Percentiles rank a stretch among this genome's conserved stretches.
Evolutionary conservation across 2,329 filamentous ascomycete species (phyloP).

Genomic region (Corynespora cassiicola): DNA sequence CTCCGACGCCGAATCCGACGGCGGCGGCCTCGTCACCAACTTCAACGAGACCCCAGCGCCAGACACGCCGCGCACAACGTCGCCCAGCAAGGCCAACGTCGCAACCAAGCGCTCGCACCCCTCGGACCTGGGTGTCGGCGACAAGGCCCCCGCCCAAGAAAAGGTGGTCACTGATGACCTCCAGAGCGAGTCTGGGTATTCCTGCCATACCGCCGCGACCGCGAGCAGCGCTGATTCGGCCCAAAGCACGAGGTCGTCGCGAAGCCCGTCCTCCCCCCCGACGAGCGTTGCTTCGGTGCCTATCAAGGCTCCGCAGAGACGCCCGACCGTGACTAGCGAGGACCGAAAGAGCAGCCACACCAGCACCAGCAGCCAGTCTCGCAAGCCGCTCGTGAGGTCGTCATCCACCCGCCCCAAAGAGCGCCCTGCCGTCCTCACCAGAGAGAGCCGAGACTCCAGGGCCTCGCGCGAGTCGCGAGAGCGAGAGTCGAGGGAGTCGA

Average conservation of each 20-base stretch:
- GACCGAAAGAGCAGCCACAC: conserved; percentile 22
- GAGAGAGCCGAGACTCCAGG: no score
- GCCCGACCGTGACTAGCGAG: conserved; percentile 24
- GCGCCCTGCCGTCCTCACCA: no score
- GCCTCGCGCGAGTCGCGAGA: no score
- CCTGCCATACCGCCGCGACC: conserved; percentile 62
- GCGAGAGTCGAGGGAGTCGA: no score
- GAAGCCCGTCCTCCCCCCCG: conserved; percentile 31
- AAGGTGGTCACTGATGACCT: conserved; percentile 50
- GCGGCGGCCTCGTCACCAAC: conserved; percentile 26
- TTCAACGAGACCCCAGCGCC: conserved; percentile 50
- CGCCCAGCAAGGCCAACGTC: conserved; percentile 59
- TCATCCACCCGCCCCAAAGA: no score
- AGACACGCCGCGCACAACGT: conserved; percentile 34
- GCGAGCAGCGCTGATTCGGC: conserved; percentile 60
- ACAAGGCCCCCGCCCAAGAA: conserved; percentile 31
- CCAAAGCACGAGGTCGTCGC: conserved; percentile 45
- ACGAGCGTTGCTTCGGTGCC: conserved; percentile 22
- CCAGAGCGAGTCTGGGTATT: conserved; percentile 68
- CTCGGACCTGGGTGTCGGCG: conserved; percentile 40
- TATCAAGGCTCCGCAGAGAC: conserved; percentile 20
- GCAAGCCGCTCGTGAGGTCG: conserved; percentile 32
- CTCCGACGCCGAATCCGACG: conserved; percentile 27
- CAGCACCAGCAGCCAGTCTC: conserved; percentile 28
- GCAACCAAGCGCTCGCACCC: conserved; percentile 55